Conservation (phyloP, 352 stramenopile species). For the Pythium graminicola region DNA sequence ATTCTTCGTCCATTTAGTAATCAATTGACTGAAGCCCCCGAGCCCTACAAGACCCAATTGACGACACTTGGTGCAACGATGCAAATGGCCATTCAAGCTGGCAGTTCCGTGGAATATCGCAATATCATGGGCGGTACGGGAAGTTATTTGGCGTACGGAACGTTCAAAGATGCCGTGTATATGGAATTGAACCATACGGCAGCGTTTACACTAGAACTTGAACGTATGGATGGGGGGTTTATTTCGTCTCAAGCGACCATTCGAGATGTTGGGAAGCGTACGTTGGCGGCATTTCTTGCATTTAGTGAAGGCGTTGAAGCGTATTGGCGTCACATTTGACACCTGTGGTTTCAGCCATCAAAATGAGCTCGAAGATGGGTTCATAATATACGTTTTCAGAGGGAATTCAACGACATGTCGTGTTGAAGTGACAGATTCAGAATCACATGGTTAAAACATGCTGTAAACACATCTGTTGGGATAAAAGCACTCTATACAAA, state of each 20-base stretch:
- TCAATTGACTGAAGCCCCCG: slow-evolving; percentile 12
- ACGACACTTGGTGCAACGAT: slow-evolving; percentile 15
- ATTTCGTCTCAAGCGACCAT: slow-evolving; percentile 18
- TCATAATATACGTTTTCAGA: neutral
- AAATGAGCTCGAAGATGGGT: neutral
- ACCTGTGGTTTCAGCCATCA: neutral
- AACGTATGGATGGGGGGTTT: slow-evolving; percentile 10
- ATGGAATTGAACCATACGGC: slow-evolving; percentile 11
- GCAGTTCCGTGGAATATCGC: slow-evolving; percentile 5
- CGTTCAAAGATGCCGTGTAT: slow-evolving; percentile 21
- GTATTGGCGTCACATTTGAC: slow-evolving; percentile 2
- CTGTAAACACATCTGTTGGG: too few species aligned
- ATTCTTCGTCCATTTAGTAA: slow-evolving; percentile 20
- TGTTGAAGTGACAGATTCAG: neutral
- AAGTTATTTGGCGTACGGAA: slow-evolving; percentile 17
- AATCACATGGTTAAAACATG: too few species aligned
- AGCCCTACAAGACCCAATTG: slow-evolving; percentile 23
- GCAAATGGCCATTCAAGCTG: slow-evolving; percentile 2
- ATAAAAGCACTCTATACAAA: too few species aligned
- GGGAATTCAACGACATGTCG: neutral
- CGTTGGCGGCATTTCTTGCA: slow-evolving; percentile 17
- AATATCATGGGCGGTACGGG: slow-evolving; percentile 18
- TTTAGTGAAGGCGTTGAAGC: slow-evolving; percentile 15
- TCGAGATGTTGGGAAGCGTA: slow-evolving; percentile 18
- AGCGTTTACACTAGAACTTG: slow-evolving; percentile 20